Evolutionary conservation across 2,329 filamentous ascomycete species (phyloP).

Genomic region (Aphanoascus verrucosus): DNA sequence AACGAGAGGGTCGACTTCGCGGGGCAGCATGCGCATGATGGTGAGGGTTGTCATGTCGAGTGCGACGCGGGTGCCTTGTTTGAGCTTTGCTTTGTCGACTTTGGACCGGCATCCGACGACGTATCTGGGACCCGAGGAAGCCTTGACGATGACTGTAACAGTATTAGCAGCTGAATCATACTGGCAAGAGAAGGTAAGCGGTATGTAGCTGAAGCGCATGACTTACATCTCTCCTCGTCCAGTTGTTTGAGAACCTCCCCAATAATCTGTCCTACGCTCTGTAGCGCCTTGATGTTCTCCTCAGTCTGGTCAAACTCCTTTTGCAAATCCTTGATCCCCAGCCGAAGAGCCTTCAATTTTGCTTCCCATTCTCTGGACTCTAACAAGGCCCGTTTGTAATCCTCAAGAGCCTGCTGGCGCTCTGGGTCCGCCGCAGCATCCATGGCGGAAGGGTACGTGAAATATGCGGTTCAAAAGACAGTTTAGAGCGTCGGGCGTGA

Average conservation of each 20-base stretch:
- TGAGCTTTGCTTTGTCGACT: constrained; percentile 92
- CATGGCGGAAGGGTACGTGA: constrained; percentile 19
- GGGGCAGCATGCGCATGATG: constrained; percentile 98
- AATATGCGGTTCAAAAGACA: background rate
- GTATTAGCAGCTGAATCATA: background rate
- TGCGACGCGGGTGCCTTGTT: constrained; percentile 94
- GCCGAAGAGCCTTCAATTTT: constrained; percentile 83
- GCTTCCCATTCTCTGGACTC: constrained; percentile 98
- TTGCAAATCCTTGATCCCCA: constrained; percentile 92
- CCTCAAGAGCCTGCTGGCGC: constrained; percentile 58
- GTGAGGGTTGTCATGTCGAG: constrained; percentile 99
- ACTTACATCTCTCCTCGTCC: constrained; percentile 93
- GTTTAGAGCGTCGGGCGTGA: no score
- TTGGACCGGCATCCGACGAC: constrained; percentile 97
- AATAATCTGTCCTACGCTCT: constrained; percentile 98
- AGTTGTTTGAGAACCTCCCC: constrained; percentile 98
- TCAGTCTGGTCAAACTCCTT: constrained; percentile 94
- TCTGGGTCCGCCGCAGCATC: constrained; percentile 39
- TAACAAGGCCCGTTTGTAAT: constrained; percentile 71
- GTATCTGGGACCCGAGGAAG: constrained; percentile 91
- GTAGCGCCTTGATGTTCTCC: constrained; percentile 97
- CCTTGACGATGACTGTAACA: constrained; percentile 83
- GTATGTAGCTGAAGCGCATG: constrained; percentile 1
- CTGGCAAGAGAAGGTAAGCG: background rate
- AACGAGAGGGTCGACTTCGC: constrained; percentile 94